Evolutionary conservation across 768 basidiomycete species (phyloP).

Genomic region (Gymnopilus dilepis): DNA sequence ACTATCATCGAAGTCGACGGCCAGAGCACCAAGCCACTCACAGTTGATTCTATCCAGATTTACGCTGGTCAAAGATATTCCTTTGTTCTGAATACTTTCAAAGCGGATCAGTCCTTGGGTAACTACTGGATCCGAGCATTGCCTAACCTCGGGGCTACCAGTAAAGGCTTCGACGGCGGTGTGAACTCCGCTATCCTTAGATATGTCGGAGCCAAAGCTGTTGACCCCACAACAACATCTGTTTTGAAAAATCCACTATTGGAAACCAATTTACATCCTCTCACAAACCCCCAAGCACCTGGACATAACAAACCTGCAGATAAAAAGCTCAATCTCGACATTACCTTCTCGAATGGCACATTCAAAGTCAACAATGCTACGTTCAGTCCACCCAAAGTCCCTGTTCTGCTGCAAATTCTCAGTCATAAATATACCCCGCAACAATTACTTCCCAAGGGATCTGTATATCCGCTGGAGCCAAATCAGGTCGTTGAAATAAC

Average conservation of each 20-base stretch:
- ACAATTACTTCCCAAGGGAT: constrained; percentile 42
- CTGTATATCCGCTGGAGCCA: constrained; percentile 45
- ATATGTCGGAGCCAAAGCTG: constrained; percentile 46
- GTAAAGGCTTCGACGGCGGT: constrained; percentile 37
- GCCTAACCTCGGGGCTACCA: constrained; percentile 32
- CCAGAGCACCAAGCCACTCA: constrained; percentile 39
- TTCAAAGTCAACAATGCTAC: constrained; percentile 40
- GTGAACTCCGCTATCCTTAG: constrained; percentile 60
- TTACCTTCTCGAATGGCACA: constrained; percentile 24
- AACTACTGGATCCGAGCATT: constrained; percentile 53
- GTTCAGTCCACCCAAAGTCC: constrained; percentile 43
- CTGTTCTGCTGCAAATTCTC: constrained; percentile 52
- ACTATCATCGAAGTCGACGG: constrained; percentile 49
- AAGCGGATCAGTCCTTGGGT: constrained; percentile 31
- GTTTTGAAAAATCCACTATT: constrained; percentile 33
- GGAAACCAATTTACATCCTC: constrained; percentile 43
- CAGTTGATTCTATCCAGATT: constrained; percentile 41
- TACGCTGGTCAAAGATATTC: constrained; percentile 49
- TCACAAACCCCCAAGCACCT: constrained; percentile 33
- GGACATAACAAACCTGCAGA: constrained; percentile 45
- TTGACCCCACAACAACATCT: constrained; percentile 44
- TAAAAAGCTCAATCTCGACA: constrained; percentile 38
- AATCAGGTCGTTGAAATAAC: constrained; percentile 54
- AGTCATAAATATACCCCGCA: constrained; percentile 42
- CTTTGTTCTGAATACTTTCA: constrained; percentile 40